phyloP scores from a whole-genome alignment of 768 basidiomycete species.

The Pulveroboletus sp. region DNA sequence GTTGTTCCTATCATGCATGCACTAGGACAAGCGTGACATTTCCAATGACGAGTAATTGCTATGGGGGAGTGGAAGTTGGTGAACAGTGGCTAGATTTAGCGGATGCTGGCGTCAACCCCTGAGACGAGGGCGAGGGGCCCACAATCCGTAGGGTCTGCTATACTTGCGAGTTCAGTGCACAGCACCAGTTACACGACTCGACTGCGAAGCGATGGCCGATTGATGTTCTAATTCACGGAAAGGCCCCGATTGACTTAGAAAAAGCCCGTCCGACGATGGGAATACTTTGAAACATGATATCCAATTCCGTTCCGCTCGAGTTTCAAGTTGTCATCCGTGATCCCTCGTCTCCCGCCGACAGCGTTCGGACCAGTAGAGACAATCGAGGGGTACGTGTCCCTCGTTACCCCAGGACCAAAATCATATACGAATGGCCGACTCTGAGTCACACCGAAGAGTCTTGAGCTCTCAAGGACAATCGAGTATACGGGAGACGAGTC shows the following conservation, averaged over 20 bases:
- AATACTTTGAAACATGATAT: constrained; percentile 49
- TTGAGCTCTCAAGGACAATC: constrained; percentile 68
- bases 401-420: constrained; percentile 61
- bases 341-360: constrained; percentile 12
- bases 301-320: constrained; percentile 38
- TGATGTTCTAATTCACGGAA: background rate
- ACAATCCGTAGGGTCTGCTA: background rate
- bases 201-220: background rate
- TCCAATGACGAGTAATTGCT: background rate
- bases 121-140: no score
- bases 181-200: background rate
- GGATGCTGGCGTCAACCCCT: background rate
- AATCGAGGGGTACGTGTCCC: constrained; percentile 50
- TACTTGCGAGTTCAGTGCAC: background rate
- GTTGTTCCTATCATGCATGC: constrained; percentile 23
- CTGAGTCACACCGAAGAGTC: constrained; percentile 75
- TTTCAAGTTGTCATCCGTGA: constrained; percentile 20
- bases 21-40: background rate
- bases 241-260: constrained; percentile 2
- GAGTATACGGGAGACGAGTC: constrained; percentile 77
- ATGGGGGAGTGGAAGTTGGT: background rate
- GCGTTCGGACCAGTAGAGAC: constrained; percentile 22
- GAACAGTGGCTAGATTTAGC: background rate
- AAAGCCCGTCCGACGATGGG: constrained; percentile 24
- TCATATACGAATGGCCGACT: constrained; percentile 74